Percentiles rank a stretch among this genome's conserved stretches.
Conservation (phyloP, 306 rosid species). For the Styphnolobium japonicum region DNA sequence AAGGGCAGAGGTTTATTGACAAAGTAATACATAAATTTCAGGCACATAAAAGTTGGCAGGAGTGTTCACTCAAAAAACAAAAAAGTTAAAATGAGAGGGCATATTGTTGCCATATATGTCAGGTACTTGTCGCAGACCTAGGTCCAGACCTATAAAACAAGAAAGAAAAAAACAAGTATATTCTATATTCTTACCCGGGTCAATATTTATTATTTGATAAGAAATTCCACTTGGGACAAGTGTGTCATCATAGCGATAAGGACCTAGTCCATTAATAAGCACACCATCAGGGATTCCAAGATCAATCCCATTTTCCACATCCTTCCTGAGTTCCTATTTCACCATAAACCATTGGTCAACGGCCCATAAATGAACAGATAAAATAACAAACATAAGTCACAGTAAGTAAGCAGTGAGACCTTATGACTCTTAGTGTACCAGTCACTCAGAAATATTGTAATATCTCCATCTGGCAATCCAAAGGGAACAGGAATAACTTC, state of each 20-base stretch:
- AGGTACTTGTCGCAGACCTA: not conserved
- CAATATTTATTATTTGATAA: slow-evolving; percentile 69
- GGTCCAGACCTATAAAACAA: not conserved
- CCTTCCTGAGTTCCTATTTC: slow-evolving; percentile 67
- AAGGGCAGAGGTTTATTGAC: not conserved
- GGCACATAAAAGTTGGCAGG: not conserved
- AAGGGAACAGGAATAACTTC: slow-evolving; percentile 76
- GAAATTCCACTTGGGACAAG: slow-evolving; percentile 62
- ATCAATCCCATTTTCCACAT: slow-evolving; percentile 59
- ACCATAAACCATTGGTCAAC: slow-evolving; percentile 30
- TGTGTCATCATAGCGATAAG: slow-evolving; percentile 63
- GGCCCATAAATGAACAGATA: slow-evolving; percentile 1
- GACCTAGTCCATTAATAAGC: slow-evolving; percentile 82
- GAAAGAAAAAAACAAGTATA: not conserved
- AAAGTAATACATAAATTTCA: not conserved
- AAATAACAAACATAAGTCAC: not conserved
- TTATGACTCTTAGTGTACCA: slow-evolving; percentile 85
- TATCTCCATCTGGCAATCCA: slow-evolving; percentile 83
- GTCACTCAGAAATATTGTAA: slow-evolving; percentile 77
- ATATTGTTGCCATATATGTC: not conserved
- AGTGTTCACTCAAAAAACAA: not conserved
- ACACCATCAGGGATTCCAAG: slow-evolving; percentile 82
- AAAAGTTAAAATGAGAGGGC: not conserved
- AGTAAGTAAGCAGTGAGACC: slow-evolving; percentile 40
- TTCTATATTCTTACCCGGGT: slow-evolving; percentile 59